Evolutionary conservation across 257 asterid genomes (phyloP), one percentile per base, ranked within the genome.

Genomic region (Solanum medicagineum): DNA sequence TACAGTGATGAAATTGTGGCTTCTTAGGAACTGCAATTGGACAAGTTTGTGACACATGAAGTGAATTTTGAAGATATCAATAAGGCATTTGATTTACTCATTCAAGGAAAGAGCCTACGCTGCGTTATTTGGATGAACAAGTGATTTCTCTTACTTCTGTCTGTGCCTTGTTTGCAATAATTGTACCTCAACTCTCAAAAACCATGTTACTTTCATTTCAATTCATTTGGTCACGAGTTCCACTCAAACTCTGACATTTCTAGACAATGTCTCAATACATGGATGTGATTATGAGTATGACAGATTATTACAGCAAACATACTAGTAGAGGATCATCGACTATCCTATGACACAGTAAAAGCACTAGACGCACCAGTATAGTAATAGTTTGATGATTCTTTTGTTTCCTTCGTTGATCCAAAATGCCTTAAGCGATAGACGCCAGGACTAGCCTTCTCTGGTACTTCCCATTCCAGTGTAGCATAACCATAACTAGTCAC

Each of bases 91-190:
- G 95, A 95, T 26, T 84, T 95, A 12, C 91, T 95, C 45, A 14
- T 92, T 40, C 85, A 91, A 85, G 97, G 98, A 7, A 92, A 94
- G 90, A 89, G 98, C 90, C 91, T 95, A 44, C 91, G 96, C 55
- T 93, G 98, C 85, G 97, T 95, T 88, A 94, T 95, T 56, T 95
- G 99, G 98, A 94, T 95, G 99, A 92, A 92, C 62, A 90, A 90
- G 89, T 93, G 90, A 91, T 66, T 15, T 55, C 10, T 26, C 7
- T 29, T 15, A 17, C 29, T 24, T 36, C 83, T 24, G 59, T 15
- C 8, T 74, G n/a, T 7, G 81, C 42, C 2, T 74, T 47, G 59
- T 47, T 75, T 75, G 51, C 42, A 51, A 8, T 51, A 24, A 75
- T 24, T 24, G 24, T 7, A 75, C 12, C 62, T 49, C 60, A 75